Evolutionary conservation across 257 asterid genomes (phyloP).

Genomic region (Forsythia viridissima): DNA sequence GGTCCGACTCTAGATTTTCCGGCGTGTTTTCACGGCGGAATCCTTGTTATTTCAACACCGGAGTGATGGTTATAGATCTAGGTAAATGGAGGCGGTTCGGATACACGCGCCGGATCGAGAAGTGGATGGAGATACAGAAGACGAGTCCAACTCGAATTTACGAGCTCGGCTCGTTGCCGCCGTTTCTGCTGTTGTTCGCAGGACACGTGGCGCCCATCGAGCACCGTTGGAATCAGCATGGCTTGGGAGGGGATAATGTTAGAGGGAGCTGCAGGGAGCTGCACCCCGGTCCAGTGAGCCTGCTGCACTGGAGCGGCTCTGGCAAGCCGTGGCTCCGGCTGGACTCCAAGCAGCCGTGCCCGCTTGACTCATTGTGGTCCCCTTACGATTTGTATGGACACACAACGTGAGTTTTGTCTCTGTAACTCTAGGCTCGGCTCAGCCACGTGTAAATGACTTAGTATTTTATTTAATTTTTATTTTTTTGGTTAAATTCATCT

Average conservation of each 20-base stretch:
- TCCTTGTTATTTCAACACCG: slow-evolving; percentile 68
- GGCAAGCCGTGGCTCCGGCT: slow-evolving; percentile 76
- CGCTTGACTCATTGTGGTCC: slow-evolving; percentile 58
- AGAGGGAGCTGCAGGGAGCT: slow-evolving; percentile 59
- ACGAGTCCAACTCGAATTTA: slow-evolving; percentile 42
- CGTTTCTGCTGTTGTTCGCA: slow-evolving; percentile 58
- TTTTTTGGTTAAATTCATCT: too few relatives aligned
- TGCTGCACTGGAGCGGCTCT: slow-evolving; percentile 75
- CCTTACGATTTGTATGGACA: slow-evolving; percentile 49
- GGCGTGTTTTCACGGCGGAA: slow-evolving; percentile 47
- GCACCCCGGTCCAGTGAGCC: slow-evolving; percentile 60
- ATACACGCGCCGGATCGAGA: slow-evolving; percentile 54
- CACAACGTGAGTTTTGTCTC: background rate
- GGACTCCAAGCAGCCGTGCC: slow-evolving; percentile 52
- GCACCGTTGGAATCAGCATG: slow-evolving; percentile 72
- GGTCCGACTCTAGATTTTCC: slow-evolving; percentile 43
- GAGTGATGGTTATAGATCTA: slow-evolving; percentile 69
- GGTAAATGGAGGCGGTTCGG: slow-evolving; percentile 52
- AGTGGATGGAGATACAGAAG: slow-evolving; percentile 72
- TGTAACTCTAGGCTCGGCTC: too few relatives aligned
- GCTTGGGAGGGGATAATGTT: slow-evolving; percentile 66
- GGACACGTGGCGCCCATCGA: slow-evolving; percentile 58
- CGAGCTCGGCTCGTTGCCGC: slow-evolving; percentile 76
- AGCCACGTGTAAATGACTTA: too few relatives aligned
- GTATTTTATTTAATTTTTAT: too few relatives aligned